A percentile compares a stretch with the other conserved stretches of the same genome.
These are phyloP conservation scores for Smithsoniella earleae DNA, from an alignment of 163 green algal species.

Conservation along the genomic window DNA sequence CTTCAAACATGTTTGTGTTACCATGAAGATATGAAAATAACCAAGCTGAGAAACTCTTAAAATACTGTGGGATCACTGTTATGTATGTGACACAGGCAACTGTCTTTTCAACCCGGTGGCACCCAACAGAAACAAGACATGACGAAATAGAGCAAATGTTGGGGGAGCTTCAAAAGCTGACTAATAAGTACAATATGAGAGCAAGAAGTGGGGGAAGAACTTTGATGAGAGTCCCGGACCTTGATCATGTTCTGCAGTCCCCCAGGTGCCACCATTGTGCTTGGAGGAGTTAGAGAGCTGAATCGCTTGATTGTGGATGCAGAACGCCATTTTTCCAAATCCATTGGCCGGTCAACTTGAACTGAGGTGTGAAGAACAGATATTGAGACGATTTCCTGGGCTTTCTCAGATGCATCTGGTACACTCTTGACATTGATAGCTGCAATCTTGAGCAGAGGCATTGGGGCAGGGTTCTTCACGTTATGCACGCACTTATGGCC, in stretches of 20 bases:
- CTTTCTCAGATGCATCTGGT: conserved; percentile 14
- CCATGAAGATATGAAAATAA: too few relatives aligned
- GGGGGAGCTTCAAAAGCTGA: too few relatives aligned
- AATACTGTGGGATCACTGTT: too few relatives aligned
- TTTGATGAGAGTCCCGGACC: background rate
- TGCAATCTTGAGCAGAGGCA: conserved; percentile 74
- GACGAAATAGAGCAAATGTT: too few relatives aligned
- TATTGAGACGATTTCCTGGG: conserved; percentile 6
- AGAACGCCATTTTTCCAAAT: background rate
- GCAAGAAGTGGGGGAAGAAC: too few relatives aligned
- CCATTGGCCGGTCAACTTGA: background rate
- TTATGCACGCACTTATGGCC: conserved; percentile 7
- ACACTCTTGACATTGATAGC: conserved; percentile 81
- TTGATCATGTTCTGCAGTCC: conserved; percentile 25
- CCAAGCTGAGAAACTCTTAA: too few relatives aligned
- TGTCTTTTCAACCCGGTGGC: too few relatives aligned
- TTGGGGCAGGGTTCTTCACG: background rate
- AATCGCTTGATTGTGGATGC: conserved; percentile 1
- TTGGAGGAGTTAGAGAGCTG: background rate
- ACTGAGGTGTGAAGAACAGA: conserved; percentile 15
- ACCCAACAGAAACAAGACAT: too few relatives aligned
- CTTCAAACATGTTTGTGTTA: too few relatives aligned
- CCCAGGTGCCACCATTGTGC: background rate
- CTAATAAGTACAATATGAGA: too few relatives aligned
- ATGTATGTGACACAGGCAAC: too few relatives aligned